Evolutionary conservation across 805 yeast genomes (phyloP).

Genomic region (Maudiozyma saulgeensis): DNA sequence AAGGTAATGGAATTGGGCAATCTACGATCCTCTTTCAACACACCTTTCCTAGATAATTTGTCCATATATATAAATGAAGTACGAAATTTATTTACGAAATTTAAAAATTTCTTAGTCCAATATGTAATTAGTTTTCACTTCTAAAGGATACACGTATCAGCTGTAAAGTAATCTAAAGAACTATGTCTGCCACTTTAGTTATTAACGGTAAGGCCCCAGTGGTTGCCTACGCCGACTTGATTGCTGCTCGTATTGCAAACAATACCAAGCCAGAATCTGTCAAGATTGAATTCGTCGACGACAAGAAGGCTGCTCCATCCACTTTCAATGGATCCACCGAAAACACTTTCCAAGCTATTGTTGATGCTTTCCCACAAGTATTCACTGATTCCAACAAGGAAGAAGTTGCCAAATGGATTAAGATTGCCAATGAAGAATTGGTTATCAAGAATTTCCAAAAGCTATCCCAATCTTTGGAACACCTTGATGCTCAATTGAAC

Average conservation of each 20-base stretch:
- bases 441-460: slow-evolving; percentile 83
- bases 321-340: slow-evolving; percentile 38
- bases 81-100: no score
- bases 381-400: slow-evolving; percentile 17
- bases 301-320: slow-evolving; percentile 49
- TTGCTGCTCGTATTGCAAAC: slow-evolving; percentile 72
- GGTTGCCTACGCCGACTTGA: slow-evolving; percentile 68
- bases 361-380: slow-evolving; percentile 43
- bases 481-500: slow-evolving; percentile 73
- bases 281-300: slow-evolving; percentile 60
- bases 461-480: slow-evolving; percentile 66
- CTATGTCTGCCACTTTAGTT: slow-evolving; percentile 40
- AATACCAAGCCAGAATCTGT: slow-evolving; percentile 41
- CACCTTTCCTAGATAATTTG: no score
- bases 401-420: slow-evolving; percentile 50
- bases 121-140: no score
- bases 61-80: no score
- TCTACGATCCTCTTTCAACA: no score
- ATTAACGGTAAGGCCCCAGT: slow-evolving; percentile 81
- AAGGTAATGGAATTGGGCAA: no score
- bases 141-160: no score
- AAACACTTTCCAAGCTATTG: slow-evolving; percentile 40
- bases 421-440: slow-evolving; percentile 57
- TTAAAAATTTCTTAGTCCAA: no score
- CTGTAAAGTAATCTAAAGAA: not conserved